Base-by-base conservation (phyloP, 2,329 filamentous ascomycete species). In the Coniella vitis region DNA sequence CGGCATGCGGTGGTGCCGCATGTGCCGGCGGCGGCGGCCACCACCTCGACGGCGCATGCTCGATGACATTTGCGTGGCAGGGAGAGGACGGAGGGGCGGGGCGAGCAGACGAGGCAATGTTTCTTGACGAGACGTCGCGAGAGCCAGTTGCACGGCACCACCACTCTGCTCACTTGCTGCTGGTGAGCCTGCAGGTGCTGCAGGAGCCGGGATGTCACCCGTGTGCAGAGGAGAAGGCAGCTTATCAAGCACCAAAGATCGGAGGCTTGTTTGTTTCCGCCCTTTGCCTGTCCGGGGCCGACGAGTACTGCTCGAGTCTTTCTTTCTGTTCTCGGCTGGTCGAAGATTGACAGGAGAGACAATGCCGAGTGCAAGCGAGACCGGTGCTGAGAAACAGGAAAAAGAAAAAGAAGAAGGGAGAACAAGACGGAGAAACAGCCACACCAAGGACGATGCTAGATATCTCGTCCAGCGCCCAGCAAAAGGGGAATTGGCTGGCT, bases 1-100 rank as follows among this genome's bases (percentile, higher is more conserved):
- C 14, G 47, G 47, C 47, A 44, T 49, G n/a, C 40, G 40, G 36
- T 39, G 41, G 29, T 49, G 47, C 25, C 44, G 36, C 19, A 41
- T 46, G 10, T 47, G 51, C 22, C 41, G 48, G 34, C 37, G 43
- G 17, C 44, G 51, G n/a, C 34, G 38, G 21, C 31, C 25, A 5
- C 25, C 25, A 5, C 25, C 25, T 29, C 10, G 25, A 29, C 25
- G 25, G 25, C 25, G 10, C 25, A 29, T 29, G 5, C 25, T 29
- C 25, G 25, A 5, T 29, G 25, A n/a, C n/a, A n/a, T n/a, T n/a
- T n/a, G n/a, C n/a, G n/a, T n/a, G n/a, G n/a, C n/a, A n/a, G n/a
- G n/a, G n/a, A n/a, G n/a, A n/a, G n/a, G n/a, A n/a, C n/a, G n/a
- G n/a, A n/a, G n/a, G n/a, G n/a, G n/a, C n/a, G n/a, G n/a, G n/a